Conservation (phyloP, 495 filamentous ascomycete species). For the Bryoglossum gracile region DNA sequence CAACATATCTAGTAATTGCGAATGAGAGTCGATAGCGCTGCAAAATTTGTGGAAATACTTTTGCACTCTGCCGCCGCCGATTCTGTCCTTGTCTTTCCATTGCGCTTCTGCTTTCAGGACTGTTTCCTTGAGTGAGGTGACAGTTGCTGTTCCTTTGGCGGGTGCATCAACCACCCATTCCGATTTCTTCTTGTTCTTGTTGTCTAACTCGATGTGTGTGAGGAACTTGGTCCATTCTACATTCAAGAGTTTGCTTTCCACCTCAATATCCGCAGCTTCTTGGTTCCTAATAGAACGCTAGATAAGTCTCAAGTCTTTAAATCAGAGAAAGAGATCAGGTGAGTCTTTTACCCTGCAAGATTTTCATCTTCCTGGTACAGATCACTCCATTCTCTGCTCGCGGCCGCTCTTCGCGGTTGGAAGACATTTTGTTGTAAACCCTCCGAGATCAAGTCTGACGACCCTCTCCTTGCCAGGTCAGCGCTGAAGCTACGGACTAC, state of each 20-base stretch:
- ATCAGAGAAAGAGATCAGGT: neutral
- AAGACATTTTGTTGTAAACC: neutral
- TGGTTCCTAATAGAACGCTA: neutral
- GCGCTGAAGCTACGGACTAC: neutral
- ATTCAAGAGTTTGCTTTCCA: neutral
- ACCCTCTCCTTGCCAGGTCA: neutral
- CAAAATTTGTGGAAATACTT: neutral
- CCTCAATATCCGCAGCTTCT: neutral
- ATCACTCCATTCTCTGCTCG: constrained; percentile 2
- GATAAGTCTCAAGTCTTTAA: neutral
- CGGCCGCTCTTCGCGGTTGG: neutral
- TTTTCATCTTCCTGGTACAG: neutral
- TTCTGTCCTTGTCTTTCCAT: neutral
- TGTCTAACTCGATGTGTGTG: neutral
- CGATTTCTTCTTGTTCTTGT: neutral
- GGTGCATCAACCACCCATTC: neutral
- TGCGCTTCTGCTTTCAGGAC: neutral
- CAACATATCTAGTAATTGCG: neutral
- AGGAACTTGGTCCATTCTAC: neutral
- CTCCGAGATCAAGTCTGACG: neutral
- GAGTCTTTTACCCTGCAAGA: neutral
- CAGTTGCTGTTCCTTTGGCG: neutral
- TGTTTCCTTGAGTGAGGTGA: neutral
- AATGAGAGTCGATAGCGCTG: neutral
- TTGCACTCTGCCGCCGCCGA: neutral